These are phyloP conservation scores for Emergomyces orientalis DNA, from an alignment of 2,329 filamentous ascomycete species.

Conservation along the genomic window DNA sequence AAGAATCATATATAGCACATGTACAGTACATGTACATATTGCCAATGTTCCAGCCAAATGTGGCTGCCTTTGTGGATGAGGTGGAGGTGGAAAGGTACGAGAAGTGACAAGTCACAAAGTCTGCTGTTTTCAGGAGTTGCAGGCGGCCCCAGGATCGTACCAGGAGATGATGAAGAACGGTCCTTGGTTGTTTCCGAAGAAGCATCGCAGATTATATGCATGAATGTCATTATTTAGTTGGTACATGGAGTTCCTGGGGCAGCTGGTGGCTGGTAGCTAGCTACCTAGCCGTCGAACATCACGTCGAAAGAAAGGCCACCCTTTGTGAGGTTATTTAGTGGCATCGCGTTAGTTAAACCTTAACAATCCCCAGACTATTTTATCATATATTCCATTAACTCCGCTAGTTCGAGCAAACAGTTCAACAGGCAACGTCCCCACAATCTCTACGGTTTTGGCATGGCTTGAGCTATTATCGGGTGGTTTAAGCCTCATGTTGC, in stretches of 20 bases:
- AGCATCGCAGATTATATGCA: neutral
- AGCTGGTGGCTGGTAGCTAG: too few relatives aligned
- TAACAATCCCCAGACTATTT: too few relatives aligned
- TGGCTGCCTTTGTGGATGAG: neutral
- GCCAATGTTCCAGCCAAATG: neutral
- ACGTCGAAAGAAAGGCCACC: too few relatives aligned
- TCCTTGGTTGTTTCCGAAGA: neutral
- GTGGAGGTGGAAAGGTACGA: neutral
- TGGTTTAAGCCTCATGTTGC: neutral
- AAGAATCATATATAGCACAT: neutral
- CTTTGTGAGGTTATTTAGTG: too few relatives aligned
- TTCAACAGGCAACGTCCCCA: neutral
- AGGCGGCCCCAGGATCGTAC: slow-evolving; percentile 1
- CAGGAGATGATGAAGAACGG: neutral
- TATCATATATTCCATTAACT: too few relatives aligned
- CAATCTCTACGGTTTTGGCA: neutral
- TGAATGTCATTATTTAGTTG: neutral
- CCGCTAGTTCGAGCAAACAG: too few relatives aligned
- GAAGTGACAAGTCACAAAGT: slow-evolving; percentile 5
- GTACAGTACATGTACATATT: neutral
- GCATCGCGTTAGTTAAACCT: too few relatives aligned
- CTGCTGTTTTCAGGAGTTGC: neutral
- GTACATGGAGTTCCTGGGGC: neutral
- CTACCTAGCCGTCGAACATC: too few relatives aligned
- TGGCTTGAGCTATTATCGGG: neutral